Percentiles rank a stretch among this genome's conserved stretches.
Conservation (phyloP, 1,139 yeast genomes). For the Pichia terricola region DNA sequence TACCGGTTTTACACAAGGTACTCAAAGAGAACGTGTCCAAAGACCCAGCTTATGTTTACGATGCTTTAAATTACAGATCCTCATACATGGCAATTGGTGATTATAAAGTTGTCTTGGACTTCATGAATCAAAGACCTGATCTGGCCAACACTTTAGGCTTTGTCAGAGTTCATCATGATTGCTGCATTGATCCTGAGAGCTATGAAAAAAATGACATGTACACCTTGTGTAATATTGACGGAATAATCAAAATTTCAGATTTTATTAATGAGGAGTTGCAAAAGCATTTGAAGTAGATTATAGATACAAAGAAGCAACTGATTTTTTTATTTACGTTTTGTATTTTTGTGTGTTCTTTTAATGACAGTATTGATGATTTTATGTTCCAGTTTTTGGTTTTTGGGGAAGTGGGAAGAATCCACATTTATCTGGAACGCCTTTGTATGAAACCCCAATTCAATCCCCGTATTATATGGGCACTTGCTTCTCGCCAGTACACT, state of each 20-base stretch:
- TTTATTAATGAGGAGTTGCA: constrained; percentile 36
- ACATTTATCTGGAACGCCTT: too few species aligned
- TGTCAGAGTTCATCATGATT: constrained; percentile 48
- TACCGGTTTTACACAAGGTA: constrained; percentile 24
- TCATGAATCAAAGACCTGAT: constrained; percentile 58
- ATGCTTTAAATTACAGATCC: constrained; percentile 50
- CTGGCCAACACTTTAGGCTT: constrained; percentile 68
- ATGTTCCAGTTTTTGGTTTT: background rate
- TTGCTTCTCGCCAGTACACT: too few species aligned
- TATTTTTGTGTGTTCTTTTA: background rate
- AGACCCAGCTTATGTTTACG: constrained; percentile 52
- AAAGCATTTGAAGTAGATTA: constrained; percentile 3
- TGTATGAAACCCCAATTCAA: too few species aligned
- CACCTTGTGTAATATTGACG: constrained; percentile 45
- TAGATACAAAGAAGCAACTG: background rate
- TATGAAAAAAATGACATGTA: constrained; percentile 57
- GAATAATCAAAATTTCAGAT: constrained; percentile 51
- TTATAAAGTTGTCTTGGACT: constrained; percentile 54
- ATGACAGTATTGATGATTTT: background rate
- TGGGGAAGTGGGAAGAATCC: too few species aligned
- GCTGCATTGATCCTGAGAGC: constrained; percentile 44
- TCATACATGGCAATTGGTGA: constrained; percentile 67
- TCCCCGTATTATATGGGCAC: too few species aligned
- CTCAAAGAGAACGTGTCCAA: constrained; percentile 28
- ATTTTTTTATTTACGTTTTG: background rate